These are phyloP conservation scores for Scutellaria minor DNA, from an alignment of 257 asterid genomes.

Conservation along the genomic window DNA sequence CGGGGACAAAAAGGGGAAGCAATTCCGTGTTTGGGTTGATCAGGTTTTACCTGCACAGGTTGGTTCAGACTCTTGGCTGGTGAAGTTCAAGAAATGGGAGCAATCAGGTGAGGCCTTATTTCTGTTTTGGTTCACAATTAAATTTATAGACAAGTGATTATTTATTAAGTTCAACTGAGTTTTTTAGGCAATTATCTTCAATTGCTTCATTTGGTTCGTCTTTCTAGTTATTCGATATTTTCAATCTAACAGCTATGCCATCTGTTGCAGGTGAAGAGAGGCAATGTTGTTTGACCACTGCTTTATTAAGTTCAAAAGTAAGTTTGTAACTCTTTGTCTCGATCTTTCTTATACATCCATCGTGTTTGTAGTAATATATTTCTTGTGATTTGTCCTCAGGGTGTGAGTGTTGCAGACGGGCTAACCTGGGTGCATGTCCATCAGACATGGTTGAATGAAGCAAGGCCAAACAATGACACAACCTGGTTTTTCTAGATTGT, in stretches of 20 bases:
- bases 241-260: background rate
- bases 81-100: slow-evolving; percentile 90
- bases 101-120: slow-evolving; percentile 63
- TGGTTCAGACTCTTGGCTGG: slow-evolving; percentile 83
- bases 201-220: background rate
- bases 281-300: slow-evolving; percentile 63
- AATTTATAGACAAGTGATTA: background rate
- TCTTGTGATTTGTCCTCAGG: slow-evolving; percentile 44
- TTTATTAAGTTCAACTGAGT: background rate
- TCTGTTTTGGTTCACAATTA: background rate
- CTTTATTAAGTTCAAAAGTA: slow-evolving; percentile 75
- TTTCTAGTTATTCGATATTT: background rate
- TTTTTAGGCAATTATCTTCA: background rate
- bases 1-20: slow-evolving; percentile 76
- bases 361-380: slow-evolving; percentile 16
- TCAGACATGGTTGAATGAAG: slow-evolving; percentile 82
- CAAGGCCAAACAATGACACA: slow-evolving; percentile 45
- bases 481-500: slow-evolving; percentile 59
- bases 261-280: slow-evolving; percentile 63
- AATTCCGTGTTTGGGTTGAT: slow-evolving; percentile 84
- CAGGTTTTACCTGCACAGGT: slow-evolving; percentile 73
- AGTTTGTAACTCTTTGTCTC: slow-evolving; percentile 15
- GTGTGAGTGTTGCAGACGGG: slow-evolving; percentile 68
- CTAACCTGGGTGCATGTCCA: slow-evolving; percentile 80
- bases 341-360: background rate